Evolutionary conservation across 257 asterid species (phyloP).

Genomic region (Verbena officinalis): DNA sequence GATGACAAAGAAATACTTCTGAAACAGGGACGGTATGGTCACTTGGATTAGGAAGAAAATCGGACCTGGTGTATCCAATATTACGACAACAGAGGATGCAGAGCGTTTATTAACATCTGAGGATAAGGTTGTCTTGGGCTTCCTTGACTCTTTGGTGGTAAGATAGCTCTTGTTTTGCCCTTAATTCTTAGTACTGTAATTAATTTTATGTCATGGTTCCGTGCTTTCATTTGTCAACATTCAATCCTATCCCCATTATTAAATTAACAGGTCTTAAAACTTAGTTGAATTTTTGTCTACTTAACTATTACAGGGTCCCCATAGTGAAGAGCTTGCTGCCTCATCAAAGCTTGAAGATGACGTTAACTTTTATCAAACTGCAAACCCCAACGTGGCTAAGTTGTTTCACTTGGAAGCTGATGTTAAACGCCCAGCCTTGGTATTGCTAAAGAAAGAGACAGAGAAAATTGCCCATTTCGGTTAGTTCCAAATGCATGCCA

Average conservation of each 20-base stretch:
- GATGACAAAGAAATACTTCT: slow-evolving; percentile 17
- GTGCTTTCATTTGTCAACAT: slow-evolving; percentile 3
- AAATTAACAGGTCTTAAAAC: slow-evolving; percentile 16
- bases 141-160: slow-evolving; percentile 78
- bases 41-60: slow-evolving; percentile 93
- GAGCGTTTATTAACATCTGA: slow-evolving; percentile 67
- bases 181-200: neutral
- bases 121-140: slow-evolving; percentile 71
- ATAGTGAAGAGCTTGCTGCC: slow-evolving; percentile 74
- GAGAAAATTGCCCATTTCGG: slow-evolving; percentile 82
- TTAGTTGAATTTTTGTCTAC: neutral
- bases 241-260: slow-evolving; percentile 14
- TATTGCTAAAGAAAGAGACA: slow-evolving; percentile 77
- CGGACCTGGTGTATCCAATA: slow-evolving; percentile 75
- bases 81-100: slow-evolving; percentile 85
- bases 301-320: slow-evolving; percentile 60
- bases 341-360: slow-evolving; percentile 84
- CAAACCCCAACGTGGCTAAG: slow-evolving; percentile 71
- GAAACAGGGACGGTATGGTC: slow-evolving; percentile 73
- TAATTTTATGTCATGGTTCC: neutral
- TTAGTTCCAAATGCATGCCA: slow-evolving; percentile 35
- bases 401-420: slow-evolving; percentile 78
- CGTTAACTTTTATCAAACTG: slow-evolving; percentile 84
- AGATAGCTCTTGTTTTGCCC: slow-evolving; percentile 27
- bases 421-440: slow-evolving; percentile 82